Conservation (phyloP, 495 filamentous ascomycete genomes). For the Tuber umbilicatum region DNA sequence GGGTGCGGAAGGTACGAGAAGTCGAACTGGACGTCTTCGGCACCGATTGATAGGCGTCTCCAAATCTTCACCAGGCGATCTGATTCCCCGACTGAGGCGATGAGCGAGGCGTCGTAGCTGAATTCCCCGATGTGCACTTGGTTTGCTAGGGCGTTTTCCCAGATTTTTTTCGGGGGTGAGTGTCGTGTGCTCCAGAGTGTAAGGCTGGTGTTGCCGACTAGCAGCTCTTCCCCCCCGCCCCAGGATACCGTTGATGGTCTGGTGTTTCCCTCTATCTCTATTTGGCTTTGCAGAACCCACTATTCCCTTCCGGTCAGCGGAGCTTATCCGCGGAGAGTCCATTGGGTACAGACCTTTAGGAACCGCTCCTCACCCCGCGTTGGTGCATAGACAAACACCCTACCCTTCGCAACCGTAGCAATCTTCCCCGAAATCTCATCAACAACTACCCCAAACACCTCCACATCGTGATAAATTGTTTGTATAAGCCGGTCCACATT, state of each 20-base stretch:
- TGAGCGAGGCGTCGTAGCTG: slow-evolving; percentile 75
- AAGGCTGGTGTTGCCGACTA: slow-evolving; percentile 65
- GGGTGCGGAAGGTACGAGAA: slow-evolving; percentile 85
- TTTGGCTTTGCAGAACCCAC: slow-evolving; percentile 50
- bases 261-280: slow-evolving; percentile 30
- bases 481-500: slow-evolving; percentile 70
- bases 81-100: slow-evolving; percentile 72
- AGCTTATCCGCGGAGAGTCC: slow-evolving; percentile 8
- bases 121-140: slow-evolving; percentile 70
- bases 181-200: slow-evolving; percentile 60
- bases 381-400: slow-evolving; percentile 71
- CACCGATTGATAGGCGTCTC: slow-evolving; percentile 78
- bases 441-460: slow-evolving; percentile 67
- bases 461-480: slow-evolving; percentile 78
- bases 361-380: slow-evolving; percentile 63
- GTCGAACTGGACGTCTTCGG: slow-evolving; percentile 79
- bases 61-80: slow-evolving; percentile 89
- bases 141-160: slow-evolving; percentile 66
- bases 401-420: slow-evolving; percentile 59
- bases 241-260: slow-evolving; percentile 63
- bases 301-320: slow-evolving; percentile 34
- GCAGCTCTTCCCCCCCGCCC: slow-evolving; percentile 74
- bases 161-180: slow-evolving; percentile 50
- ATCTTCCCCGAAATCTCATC: slow-evolving; percentile 82
- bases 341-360: slow-evolving; percentile 52